Evolutionary conservation across 2,329 filamentous ascomycete species (phyloP).

Genomic region (Lojkania enalia): DNA sequence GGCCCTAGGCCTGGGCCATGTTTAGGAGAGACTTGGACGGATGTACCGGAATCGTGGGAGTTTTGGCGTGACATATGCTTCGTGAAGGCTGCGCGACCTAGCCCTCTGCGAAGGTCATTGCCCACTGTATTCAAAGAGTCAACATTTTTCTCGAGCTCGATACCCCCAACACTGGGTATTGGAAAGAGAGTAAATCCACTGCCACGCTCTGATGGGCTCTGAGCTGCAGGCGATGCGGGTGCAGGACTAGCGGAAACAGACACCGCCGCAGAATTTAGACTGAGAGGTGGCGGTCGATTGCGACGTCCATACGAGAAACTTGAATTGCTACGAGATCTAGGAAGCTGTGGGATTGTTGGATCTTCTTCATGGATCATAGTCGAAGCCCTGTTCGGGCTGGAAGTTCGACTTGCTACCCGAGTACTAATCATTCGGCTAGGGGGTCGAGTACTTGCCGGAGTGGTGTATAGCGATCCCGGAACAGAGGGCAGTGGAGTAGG

Average conservation of each 20-base stretch:
- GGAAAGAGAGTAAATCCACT: constrained; percentile 16
- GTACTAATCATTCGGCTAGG: constrained; percentile 19
- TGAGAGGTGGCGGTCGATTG: constrained; percentile 10
- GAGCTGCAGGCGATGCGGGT: constrained; percentile 6
- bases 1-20: neutral
- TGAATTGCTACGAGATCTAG: neutral
- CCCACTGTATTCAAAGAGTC: constrained; percentile 3
- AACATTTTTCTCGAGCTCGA: neutral
- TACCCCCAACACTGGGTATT: constrained; percentile 12
- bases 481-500: constrained; percentile 20
- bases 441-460: constrained; percentile 19
- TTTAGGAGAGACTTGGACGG: neutral
- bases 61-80: constrained; percentile 14
- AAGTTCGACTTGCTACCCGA: constrained; percentile 16
- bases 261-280: constrained; percentile 9
- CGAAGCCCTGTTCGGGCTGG: too few relatives aligned
- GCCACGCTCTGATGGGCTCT: constrained; percentile 4
- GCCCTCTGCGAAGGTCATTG: constrained; percentile 8
- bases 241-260: constrained; percentile 9
- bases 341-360: neutral
- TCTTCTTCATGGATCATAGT: constrained; percentile 15
- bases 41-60: constrained; percentile 16
- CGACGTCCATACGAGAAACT: constrained; percentile 7
- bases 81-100: constrained; percentile 8
- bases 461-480: constrained; percentile 15